These are phyloP conservation scores for Vigna hirtella DNA, from an alignment of 306 rosid species.

Conservation along the genomic window DNA sequence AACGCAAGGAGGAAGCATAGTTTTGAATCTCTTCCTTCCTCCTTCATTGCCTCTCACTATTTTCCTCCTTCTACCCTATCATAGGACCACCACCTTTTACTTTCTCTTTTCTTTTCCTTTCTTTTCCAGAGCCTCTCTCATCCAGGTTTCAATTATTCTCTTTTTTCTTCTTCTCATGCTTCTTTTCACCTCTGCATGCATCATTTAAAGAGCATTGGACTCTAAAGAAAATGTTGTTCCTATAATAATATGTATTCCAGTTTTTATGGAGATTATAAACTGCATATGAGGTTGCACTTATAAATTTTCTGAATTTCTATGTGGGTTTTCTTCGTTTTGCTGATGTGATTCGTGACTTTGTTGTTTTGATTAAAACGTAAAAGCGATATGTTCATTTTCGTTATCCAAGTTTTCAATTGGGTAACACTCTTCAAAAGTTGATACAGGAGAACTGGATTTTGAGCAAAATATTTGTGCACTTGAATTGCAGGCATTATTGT, in stretches of 20 bases:
- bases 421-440: too few species aligned
- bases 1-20: conserved; percentile 35
- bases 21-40: conserved; percentile 32
- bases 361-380: not conserved
- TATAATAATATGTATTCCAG: too few species aligned
- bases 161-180: not conserved
- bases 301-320: not conserved
- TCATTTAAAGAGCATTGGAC: too few species aligned
- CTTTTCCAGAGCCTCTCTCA: not conserved
- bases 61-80: not conserved
- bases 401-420: too few species aligned
- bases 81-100: not conserved
- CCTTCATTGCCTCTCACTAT: conserved; percentile 18
- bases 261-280: too few species aligned
- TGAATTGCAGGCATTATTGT: conserved; percentile 39
- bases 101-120: not conserved
- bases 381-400: not conserved
- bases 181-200: not conserved
- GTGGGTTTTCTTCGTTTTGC: not conserved
- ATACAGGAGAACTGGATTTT: too few species aligned
- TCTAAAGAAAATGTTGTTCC: too few species aligned
- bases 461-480: too few species aligned
- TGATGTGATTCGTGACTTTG: not conserved
- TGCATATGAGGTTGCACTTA: too few species aligned
- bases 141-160: conserved; percentile 18